Percentiles rank a stretch among this genome's conserved stretches.
Evolutionary conservation across 768 basidiomycete genomes (phyloP).

Genomic region (Podaxis sp.): DNA sequence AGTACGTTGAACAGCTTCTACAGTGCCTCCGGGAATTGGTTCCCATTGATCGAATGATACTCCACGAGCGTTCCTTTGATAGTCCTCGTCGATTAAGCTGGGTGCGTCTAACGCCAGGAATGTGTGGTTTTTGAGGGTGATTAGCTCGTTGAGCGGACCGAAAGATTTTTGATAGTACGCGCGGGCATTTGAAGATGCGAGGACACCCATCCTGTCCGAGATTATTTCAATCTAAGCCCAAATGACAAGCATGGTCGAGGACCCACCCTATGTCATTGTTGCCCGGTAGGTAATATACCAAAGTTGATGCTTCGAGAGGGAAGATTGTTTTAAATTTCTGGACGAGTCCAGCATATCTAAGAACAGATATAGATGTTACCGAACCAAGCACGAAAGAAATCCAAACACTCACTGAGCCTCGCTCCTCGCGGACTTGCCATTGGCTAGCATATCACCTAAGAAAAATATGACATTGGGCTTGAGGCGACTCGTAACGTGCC

Average conservation of each 20-base stretch:
- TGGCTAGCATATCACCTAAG: conserved; percentile 74
- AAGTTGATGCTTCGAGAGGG: conserved; percentile 32
- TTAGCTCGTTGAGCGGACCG: conserved; percentile 63
- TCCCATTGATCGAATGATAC: conserved; percentile 54
- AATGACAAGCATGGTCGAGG: neutral
- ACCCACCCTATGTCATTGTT: conserved; percentile 77
- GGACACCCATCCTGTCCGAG: conserved; percentile 50
- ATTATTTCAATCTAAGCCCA: neutral
- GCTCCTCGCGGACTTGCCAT: conserved; percentile 52
- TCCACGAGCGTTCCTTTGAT: conserved; percentile 52
- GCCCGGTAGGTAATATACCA: conserved; percentile 67
- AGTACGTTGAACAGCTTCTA: conserved; percentile 57
- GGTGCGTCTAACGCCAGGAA: conserved; percentile 75
- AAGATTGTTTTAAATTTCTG: conserved; percentile 66
- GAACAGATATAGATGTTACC: neutral
- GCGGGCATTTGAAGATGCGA: conserved; percentile 49
- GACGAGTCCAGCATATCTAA: conserved; percentile 61
- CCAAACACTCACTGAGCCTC: conserved; percentile 36
- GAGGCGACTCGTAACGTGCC: conserved; percentile 58
- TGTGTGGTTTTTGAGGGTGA: conserved; percentile 66
- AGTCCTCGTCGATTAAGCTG: conserved; percentile 82
- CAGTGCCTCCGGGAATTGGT: conserved; percentile 49
- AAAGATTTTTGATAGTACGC: conserved; percentile 60
- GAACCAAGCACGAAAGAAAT: neutral
- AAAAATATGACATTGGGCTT: conserved; percentile 69